Evolutionary conservation across 2,329 filamentous ascomycete species (phyloP), one percentile per base, ranked within the genome.

Genomic region (Cytospora chrysosperma): DNA sequence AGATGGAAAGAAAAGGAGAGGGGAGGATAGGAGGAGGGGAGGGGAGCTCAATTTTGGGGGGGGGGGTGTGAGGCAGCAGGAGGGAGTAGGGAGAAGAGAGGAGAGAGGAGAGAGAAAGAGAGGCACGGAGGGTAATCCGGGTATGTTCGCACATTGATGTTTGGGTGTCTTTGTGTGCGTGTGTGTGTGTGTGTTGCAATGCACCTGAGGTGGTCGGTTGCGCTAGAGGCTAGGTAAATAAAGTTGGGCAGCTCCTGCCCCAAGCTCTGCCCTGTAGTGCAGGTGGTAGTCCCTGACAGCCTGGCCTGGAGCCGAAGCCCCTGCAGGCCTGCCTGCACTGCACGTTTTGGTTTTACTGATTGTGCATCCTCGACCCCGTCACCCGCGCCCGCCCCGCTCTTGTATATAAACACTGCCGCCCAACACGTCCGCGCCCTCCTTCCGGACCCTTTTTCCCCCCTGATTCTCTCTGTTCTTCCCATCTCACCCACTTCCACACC

Each of bases 371-470:
- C 62, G 53, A 59, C 55, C 65, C 43, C 43, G 43, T 47, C 43
- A 12, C 43, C 24, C 43, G n/a, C 52, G 50, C 26, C 28, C 78
- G 76, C 77, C 82, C 81, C 78, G 77, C 79, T 80, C 72, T 73
- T 74, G 72, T 80, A 86, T 86, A 86, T 85, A 86, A 86, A 84
- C 80, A 82, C 76, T 75, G 76, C 78, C 79, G 74, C 78, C 78
- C 78, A 76, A 80, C 77, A 73, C 82, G 81, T 81, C 80, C 80
- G 80, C 82, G 78, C 77, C 78, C 75, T 74, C 73, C 75, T 75
- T 57, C 74, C 75, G 73, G 74, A 71, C 73, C 72, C 74, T 47
- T 47, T 47, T 34, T 73, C 72, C 72, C 73, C 76, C 76, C 74
- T 74, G 75, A 72, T 74, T n/a, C 72, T 75, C 73, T 70, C 72